Base-by-base conservation (phyloP, 2,329 filamentous ascomycete species). In the Leptographium lundbergii region DNA sequence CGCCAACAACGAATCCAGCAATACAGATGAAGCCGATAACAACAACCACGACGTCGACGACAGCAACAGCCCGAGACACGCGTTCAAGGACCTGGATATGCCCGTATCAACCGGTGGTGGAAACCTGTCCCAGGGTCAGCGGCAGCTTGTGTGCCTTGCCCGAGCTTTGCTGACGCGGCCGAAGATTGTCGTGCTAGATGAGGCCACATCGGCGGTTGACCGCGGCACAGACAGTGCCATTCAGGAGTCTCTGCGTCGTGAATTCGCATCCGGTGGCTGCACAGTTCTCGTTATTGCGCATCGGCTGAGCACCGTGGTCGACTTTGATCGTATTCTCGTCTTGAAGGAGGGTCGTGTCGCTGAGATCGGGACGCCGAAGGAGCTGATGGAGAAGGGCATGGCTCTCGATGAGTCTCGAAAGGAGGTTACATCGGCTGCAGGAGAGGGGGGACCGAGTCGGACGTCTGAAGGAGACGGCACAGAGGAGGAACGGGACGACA, bases 151-250 rank as follows among this genome's bases (percentile, higher is more conserved):
- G 51, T 74, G 73, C 56, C 67, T 81, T 1, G 77, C 76, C 0
- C 70, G 77, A 6, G 73, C 76, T 0, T 65, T 79, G 4, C 66
- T 78, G 60, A 66, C 68, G 4, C 68, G 69, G 22, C 70, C 72
- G 25, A 73, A 73, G 63, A 69, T 77, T 22, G 66, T 77, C 0
- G 68, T 77, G 14, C 65, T 75, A 42, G 73, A 75, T 60, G 73
- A 75, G 61, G 72, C 72, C 6, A 75, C 73, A 7, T 71, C 74
- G 11, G 78, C 80, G 0, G 77, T 83, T 4, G 83, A 86, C 65
- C 70, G 72, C 14, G 75, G 75, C 57, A 84, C 82, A 2, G 82
- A 85, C 63, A 71, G 75, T 42, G 71, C 75, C 29, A 81, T 85
- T 69, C 81, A 85, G 65, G 72, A 72, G 36, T 73, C 82, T 34